These are phyloP conservation scores for Ambrosia hybrid DNA, from an alignment of 140 eudicot species.

Conservation along the genomic window DNA sequence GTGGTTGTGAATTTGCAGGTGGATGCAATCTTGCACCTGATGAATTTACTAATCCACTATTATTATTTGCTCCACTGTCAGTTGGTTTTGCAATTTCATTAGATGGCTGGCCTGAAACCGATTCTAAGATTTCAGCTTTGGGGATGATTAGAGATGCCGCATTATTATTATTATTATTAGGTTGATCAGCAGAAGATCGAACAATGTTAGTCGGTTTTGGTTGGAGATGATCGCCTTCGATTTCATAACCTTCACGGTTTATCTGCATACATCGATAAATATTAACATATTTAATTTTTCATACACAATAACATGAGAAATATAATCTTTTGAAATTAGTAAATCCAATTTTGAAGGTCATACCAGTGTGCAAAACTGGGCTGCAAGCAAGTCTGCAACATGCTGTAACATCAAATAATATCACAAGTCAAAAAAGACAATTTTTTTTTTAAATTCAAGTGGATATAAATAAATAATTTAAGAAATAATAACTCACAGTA, in stretches of 20 bases:
- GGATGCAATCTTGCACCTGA: slow-evolving; percentile 67
- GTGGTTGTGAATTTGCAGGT: slow-evolving; percentile 55
- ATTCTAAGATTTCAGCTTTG: slow-evolving; percentile 45
- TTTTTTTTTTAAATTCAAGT: neutral
- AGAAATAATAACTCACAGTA: slow-evolving; percentile 57
- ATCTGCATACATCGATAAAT: slow-evolving; percentile 50
- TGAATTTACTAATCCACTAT: slow-evolving; percentile 34
- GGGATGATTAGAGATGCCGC: slow-evolving; percentile 38
- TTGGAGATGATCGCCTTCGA: slow-evolving; percentile 64
- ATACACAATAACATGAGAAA: neutral
- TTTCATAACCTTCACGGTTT: slow-evolving; percentile 65
- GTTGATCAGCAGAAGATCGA: slow-evolving; percentile 43
- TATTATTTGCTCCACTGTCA: slow-evolving; percentile 29
- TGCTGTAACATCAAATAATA: slow-evolving; percentile 56
- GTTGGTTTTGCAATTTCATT: slow-evolving; percentile 55
- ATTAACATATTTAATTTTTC: neutral
- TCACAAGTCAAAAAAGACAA: slow-evolving; percentile 10
- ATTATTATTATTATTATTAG: slow-evolving; percentile 27
- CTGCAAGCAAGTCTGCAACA: slow-evolving; percentile 86
- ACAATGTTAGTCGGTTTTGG: slow-evolving; percentile 53
- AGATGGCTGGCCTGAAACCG: slow-evolving; percentile 48
- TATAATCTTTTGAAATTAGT: neutral
- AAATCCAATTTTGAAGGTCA: slow-evolving; percentile 2
- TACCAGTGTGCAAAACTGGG: slow-evolving; percentile 74
- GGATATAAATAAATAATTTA: neutral